Conservation (phyloP, 2,329 filamentous ascomycete genomes). For the Fusarium piperis region DNA sequence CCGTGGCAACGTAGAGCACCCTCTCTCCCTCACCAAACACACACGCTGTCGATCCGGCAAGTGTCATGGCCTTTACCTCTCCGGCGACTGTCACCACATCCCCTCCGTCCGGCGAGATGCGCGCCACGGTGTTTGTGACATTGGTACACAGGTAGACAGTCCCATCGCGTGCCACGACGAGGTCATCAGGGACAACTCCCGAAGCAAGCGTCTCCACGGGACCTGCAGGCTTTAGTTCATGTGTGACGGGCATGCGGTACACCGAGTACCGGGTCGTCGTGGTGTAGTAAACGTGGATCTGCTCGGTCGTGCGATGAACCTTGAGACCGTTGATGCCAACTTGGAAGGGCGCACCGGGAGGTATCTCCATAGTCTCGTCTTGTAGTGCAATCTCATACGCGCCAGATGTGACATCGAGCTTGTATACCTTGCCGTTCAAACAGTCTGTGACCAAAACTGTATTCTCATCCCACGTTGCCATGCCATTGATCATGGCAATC, state of each 20-base stretch:
- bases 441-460: constrained; percentile 32
- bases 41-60: constrained; percentile 31
- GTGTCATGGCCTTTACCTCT: neutral
- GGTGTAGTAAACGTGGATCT: constrained; percentile 30
- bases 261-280: constrained; percentile 27
- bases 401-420: constrained; percentile 15
- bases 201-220: constrained; percentile 21
- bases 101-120: constrained; percentile 1
- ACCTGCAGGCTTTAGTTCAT: constrained; percentile 8
- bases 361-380: constrained; percentile 26
- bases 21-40: constrained; percentile 13
- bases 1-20: constrained; percentile 28
- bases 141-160: constrained; percentile 33
- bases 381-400: constrained; percentile 21
- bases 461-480: constrained; percentile 30
- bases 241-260: constrained; percentile 24
- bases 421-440: constrained; percentile 31
- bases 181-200: constrained; percentile 29
- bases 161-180: constrained; percentile 28
- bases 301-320: constrained; percentile 16
- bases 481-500: constrained; percentile 33
- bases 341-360: constrained; percentile 12
- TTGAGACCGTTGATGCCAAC: constrained; percentile 36
- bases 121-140: constrained; percentile 28
- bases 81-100: constrained; percentile 12